Conservation (phyloP, 495 filamentous ascomycete genomes). For the Neurospora sp. region DNA sequence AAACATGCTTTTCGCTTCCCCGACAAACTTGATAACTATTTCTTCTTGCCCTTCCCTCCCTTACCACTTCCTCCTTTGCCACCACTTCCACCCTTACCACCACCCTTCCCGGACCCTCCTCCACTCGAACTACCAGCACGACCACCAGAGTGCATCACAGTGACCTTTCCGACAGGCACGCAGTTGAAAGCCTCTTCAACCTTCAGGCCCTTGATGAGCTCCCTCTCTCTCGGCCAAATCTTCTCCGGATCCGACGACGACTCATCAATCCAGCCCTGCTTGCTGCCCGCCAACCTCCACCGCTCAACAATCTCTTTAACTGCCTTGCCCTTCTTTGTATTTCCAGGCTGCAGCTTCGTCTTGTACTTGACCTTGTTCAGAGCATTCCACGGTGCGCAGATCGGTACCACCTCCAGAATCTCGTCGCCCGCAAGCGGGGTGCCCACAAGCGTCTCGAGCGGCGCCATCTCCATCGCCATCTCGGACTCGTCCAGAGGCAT, state of each 20-base stretch:
- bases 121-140: slow-evolving; percentile 34
- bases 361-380: slow-evolving; percentile 75
- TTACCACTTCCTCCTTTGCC: slow-evolving; percentile 7
- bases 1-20: neutral
- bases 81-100: slow-evolving; percentile 21
- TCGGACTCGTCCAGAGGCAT: slow-evolving; percentile 37
- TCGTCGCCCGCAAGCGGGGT: slow-evolving; percentile 72
- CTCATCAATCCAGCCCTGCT: slow-evolving; percentile 50
- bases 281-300: slow-evolving; percentile 56
- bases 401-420: slow-evolving; percentile 77
- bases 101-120: slow-evolving; percentile 33
- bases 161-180: slow-evolving; percentile 77
- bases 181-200: slow-evolving; percentile 72
- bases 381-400: slow-evolving; percentile 85
- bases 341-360: slow-evolving; percentile 83
- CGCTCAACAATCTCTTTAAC: slow-evolving; percentile 73
- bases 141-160: slow-evolving; percentile 58
- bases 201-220: slow-evolving; percentile 70
- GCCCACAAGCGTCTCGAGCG: slow-evolving; percentile 67
- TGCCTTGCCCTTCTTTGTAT: slow-evolving; percentile 89
- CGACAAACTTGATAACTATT: neutral
- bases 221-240: slow-evolving; percentile 73
- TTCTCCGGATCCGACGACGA: slow-evolving; percentile 53
- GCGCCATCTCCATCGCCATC: slow-evolving; percentile 44
- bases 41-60: slow-evolving; percentile 11